Conservation (phyloP, 345 rosid species). For the Hypericum androsaemum region DNA sequence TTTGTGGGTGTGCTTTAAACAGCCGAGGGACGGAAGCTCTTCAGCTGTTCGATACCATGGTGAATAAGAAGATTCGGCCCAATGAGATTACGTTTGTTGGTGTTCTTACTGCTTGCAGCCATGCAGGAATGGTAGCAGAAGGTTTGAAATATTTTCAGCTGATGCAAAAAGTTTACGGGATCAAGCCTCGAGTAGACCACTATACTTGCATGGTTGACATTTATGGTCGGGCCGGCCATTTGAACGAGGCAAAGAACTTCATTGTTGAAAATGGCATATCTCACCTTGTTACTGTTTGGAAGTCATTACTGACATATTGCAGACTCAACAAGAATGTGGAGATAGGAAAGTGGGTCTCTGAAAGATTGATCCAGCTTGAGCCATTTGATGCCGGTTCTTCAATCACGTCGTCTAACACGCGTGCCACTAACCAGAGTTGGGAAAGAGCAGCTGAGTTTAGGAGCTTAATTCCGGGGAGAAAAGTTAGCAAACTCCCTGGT, state of each 20-base stretch:
- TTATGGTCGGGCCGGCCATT: conserved; percentile 40
- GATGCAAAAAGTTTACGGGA: conserved; percentile 34
- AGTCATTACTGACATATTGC: conserved; percentile 40
- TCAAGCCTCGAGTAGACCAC: conserved; percentile 41
- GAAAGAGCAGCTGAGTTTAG: conserved; percentile 32
- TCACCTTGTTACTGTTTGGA: conserved; percentile 33
- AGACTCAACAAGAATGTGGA: conserved; percentile 30
- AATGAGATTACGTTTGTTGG: conserved; percentile 39
- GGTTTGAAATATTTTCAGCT: conserved; percentile 33
- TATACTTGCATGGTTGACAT: conserved; percentile 51
- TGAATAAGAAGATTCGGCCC: conserved; percentile 27
- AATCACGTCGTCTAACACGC: conserved; percentile 32
- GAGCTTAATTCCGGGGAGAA: conserved; percentile 27
- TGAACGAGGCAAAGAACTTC: conserved; percentile 34
- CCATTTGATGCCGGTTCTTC: conserved; percentile 37
- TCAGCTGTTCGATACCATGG: conserved; percentile 23
- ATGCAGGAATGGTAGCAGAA: conserved; percentile 37
- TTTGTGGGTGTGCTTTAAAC: conserved; percentile 35
- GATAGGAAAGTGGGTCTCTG: conserved; percentile 37
- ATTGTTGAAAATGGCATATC: conserved; percentile 31
- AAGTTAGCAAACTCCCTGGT: conserved; percentile 36
- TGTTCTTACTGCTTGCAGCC: conserved; percentile 49
- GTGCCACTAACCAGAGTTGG: conserved; percentile 30
- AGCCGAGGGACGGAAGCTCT: conserved; percentile 38
- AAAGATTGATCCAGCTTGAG: conserved; percentile 23